Evolutionary conservation across 768 basidiomycete species (phyloP), one percentile per base, ranked within the genome.

Genomic region (Pisolithus microcarpus): DNA sequence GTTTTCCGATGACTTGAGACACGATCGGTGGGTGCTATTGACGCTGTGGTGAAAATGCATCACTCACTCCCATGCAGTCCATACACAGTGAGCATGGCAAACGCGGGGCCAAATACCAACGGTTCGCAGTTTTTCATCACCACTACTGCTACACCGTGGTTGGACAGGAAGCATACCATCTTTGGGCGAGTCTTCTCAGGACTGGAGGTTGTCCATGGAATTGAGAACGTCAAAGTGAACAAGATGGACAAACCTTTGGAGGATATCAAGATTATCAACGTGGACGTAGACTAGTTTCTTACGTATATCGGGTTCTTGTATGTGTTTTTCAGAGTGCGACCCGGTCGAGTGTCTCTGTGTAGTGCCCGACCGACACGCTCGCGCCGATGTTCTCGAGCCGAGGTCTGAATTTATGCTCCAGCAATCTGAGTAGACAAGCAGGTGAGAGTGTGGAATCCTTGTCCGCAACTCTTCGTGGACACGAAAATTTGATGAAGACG

Each of bases 51-150:
- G 39, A 16, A 39, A n/a, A 45, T 4, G 24, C 31, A 26, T 8
- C 30, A n/a, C 43, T 23, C 37, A 58, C 36, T 19, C 21, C 10
- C 39, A 10, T 55, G 19, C 54, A 92, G 91, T 49, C 95, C 96
- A 0, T 98, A 97, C 64, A 95, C 90, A 4, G 76, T 97, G 50
- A 92, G 90, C 61, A 95, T 96, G 93, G 91, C 91, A 7, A 93
- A 94, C 61, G 89, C 88, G 5, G 94, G 93, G 4, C 84, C 90
- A 7, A 72, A 70, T 42, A 96, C 94, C 34, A 97, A 97, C 64
- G 95, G 93, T 0, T 93, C 90, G 2, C 95, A 99, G 63, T 99
- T 97, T 75, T 99, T 97, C 73, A 91, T 98, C 65, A 97, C 94
- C 7, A 96, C 93, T 5, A 93, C 85, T 2, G 86, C 93, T 7